A percentile compares a stretch with the other conserved stretches of the same genome.
These are phyloP conservation scores for Oehlia diaphana DNA, from an alignment of 192 early-diverging fungal species.

Conservation along the genomic window DNA sequence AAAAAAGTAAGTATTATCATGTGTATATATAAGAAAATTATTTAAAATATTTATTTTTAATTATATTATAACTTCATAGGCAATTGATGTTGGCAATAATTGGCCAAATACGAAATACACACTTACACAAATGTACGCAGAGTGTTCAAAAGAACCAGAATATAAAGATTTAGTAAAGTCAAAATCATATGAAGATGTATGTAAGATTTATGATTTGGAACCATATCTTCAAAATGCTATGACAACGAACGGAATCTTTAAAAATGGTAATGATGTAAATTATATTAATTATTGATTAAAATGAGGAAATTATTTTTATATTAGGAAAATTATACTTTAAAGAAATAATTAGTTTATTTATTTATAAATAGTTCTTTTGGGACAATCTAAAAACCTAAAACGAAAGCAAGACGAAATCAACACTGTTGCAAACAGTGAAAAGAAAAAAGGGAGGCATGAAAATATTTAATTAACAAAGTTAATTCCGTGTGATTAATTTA, in stretches of 20 bases:
- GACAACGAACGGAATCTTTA: not conserved
- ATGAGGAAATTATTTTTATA: too few species aligned
- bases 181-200: slow-evolving; percentile 56
- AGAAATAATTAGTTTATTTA: not conserved
- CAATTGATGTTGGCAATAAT: slow-evolving; percentile 68
- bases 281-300: not conserved
- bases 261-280: not conserved
- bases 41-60: too few species aligned
- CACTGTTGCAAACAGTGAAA: not conserved
- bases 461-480: not conserved
- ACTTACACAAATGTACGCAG: slow-evolving; percentile 80
- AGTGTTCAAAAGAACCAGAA: slow-evolving; percentile 49
- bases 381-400: not conserved
- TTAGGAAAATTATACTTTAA: not conserved
- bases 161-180: slow-evolving; percentile 49
- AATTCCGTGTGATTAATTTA: not conserved
- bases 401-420: not conserved
- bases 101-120: slow-evolving; percentile 92
- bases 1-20: slow-evolving; percentile 45
- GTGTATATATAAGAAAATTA: too few species aligned
- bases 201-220: slow-evolving; percentile 37
- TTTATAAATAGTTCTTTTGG: not conserved
- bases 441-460: not conserved
- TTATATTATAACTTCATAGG: slow-evolving; percentile 33
- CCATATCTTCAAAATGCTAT: not conserved